Base-by-base conservation (phyloP, 495 filamentous ascomycete species). In the Trichoderma orchidacearum region DNA sequence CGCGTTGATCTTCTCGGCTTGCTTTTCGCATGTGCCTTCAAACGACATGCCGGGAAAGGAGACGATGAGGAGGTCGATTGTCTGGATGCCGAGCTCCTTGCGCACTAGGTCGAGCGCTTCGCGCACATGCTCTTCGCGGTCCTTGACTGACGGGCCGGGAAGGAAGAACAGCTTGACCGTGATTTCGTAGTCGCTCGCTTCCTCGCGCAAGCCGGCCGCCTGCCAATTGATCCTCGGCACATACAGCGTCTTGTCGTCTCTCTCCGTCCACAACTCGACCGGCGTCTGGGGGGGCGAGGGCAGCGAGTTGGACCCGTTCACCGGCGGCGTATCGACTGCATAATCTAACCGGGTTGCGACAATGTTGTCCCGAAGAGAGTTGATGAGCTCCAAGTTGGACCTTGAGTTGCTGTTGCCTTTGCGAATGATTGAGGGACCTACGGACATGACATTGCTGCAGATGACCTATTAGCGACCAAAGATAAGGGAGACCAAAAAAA, bases 11-110 rank as follows among this genome's bases (percentile, higher is more conserved):
- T 79, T 74, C 58, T 82, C 85, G 27, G 85, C 85, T 50, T 85
- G 80, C 67, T 80, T 89, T 66, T 91, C 87, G 67, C 92, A 92
- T 45, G 95, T 89, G 15, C 89, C 89, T 56, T 97, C 90, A 60
- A 97, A 96, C 13, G 87, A 83, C 65, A 99, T 85, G 35, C 89
- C 88, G 0, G 93, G 94, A 64, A 96, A 96, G 2, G 89, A 94
- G 15, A 92, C 82, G 60, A 97, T 93, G 41, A 97, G 77, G 21
- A 99, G 79, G 71, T 96, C 89, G 58, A 99, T 83, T 48, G 80
- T 80, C 3, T 77, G 67, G 29, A 89, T 82, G 53, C 82, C 77
- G 56, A 99, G 73, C 60, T 93, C 87, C 65, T 83, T 85, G 61
- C 85, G 74, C 25, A 96, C 90, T 5, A 92, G 68, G 59, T 81